phyloP scores from a whole-genome alignment of 1,284 basidiomycete species.

The Apiotrichum domesticum region DNA sequence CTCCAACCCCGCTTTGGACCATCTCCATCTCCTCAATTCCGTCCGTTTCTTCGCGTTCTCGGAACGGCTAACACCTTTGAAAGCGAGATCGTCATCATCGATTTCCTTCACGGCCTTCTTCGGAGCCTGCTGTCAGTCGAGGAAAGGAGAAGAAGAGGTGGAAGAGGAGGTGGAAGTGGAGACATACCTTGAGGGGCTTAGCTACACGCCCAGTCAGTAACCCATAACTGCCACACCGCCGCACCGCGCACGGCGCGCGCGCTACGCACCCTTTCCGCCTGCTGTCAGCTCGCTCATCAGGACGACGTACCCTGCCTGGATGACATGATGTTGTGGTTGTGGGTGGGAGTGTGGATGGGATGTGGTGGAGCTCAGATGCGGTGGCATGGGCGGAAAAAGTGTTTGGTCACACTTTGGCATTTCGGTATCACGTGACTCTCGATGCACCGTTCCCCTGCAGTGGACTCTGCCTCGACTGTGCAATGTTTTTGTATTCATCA shows the following conservation, averaged over 20 bases:
- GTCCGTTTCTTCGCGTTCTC: too few relatives aligned
- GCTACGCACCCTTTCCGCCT: background rate
- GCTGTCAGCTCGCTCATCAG: background rate
- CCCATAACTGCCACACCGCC: background rate
- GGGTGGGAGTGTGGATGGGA: background rate
- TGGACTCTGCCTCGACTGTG: too few relatives aligned
- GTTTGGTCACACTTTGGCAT: too few relatives aligned
- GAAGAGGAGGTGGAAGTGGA: background rate
- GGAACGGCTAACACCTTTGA: constrained; percentile 13
- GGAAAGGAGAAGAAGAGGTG: background rate
- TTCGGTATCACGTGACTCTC: too few relatives aligned
- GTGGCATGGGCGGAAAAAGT: too few relatives aligned
- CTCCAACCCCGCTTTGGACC: background rate
- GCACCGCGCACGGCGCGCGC: background rate
- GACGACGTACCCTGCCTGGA: background rate
- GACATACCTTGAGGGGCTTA: constrained; percentile 24
- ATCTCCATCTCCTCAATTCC: constrained; percentile 1
- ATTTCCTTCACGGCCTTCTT: constrained; percentile 22
- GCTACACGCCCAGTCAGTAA: constrained; percentile 7
- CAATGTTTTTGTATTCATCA: too few relatives aligned
- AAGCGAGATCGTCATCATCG: constrained; percentile 37
- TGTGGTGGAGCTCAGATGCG: background rate
- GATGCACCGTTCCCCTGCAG: too few relatives aligned
- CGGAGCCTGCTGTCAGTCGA: constrained; percentile 8
- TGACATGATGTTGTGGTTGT: background rate